These are phyloP conservation scores for Talaromyces nanjingensis DNA, from an alignment of 495 filamentous ascomycete genomes.

Conservation along the genomic window DNA sequence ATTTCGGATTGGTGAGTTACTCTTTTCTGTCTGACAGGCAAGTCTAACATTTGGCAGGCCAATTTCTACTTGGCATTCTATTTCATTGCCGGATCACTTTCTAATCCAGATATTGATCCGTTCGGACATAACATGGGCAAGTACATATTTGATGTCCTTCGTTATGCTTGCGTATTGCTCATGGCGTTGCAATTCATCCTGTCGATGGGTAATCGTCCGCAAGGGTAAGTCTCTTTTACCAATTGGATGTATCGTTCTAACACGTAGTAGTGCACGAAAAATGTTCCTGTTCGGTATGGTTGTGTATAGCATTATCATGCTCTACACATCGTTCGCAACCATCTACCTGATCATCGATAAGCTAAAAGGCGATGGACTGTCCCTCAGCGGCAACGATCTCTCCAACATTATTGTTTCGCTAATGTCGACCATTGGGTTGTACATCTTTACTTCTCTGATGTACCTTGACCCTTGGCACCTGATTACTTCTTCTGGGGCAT, in stretches of 20 bases:
- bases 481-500: slow-evolving; percentile 89
- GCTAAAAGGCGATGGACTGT: slow-evolving; percentile 50
- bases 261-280: slow-evolving; percentile 57
- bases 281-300: slow-evolving; percentile 86
- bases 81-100: slow-evolving; percentile 94
- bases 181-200: slow-evolving; percentile 96
- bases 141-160: slow-evolving; percentile 78
- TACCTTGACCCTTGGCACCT: slow-evolving; percentile 99
- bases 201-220: slow-evolving; percentile 95
- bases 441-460: slow-evolving; percentile 92
- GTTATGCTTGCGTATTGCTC: slow-evolving; percentile 76
- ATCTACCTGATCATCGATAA: slow-evolving; percentile 82
- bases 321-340: slow-evolving; percentile 82
- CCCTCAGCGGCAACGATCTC: slow-evolving; percentile 78
- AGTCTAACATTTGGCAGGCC: slow-evolving; percentile 40
- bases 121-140: slow-evolving; percentile 80
- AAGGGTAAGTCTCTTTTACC: slow-evolving; percentile 51
- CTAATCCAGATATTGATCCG: slow-evolving; percentile 73
- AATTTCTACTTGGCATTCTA: slow-evolving; percentile 99
- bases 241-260: neutral
- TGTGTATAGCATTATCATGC: slow-evolving; percentile 88
- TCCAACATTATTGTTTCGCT: slow-evolving; percentile 92
- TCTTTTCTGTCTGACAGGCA: neutral
- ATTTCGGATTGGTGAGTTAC: slow-evolving; percentile 71
- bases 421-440: slow-evolving; percentile 81